Evolutionary conservation across 2,329 filamentous ascomycete genomes (phyloP).

Genomic region (Balansia obtecta): DNA sequence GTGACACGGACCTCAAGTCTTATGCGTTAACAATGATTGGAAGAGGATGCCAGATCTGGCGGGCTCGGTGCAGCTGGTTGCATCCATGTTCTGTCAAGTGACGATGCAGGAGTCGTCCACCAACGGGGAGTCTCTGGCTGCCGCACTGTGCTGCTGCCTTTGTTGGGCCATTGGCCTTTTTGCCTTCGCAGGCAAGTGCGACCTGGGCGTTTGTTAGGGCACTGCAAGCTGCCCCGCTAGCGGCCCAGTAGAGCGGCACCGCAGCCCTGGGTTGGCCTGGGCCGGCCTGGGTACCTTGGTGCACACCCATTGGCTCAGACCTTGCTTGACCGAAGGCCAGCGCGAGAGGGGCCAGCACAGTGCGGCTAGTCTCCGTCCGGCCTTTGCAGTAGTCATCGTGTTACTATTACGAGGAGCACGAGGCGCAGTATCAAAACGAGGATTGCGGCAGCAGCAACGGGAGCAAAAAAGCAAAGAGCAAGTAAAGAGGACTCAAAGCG

Average conservation of each 20-base stretch:
- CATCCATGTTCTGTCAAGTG: slow-evolving; percentile 1
- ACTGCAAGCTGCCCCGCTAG: background rate
- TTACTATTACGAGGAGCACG: too few species aligned
- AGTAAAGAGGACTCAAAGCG: too few species aligned
- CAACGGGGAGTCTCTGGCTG: background rate
- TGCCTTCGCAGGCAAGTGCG: too few species aligned
- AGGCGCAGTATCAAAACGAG: too few species aligned
- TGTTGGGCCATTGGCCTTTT: too few species aligned
- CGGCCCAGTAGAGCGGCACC: background rate
- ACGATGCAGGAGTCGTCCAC: slow-evolving; percentile 1
- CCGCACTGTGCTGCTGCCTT: background rate
- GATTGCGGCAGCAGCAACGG: too few species aligned
- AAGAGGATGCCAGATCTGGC: slow-evolving; percentile 2
- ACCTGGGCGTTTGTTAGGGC: too few species aligned
- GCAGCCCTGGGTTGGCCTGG: background rate
- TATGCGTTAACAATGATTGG: background rate
- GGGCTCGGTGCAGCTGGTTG: slow-evolving; percentile 1
- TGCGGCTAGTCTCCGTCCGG: too few species aligned
- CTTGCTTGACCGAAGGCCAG: too few species aligned
- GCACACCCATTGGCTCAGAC: background rate
- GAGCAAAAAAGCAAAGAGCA: too few species aligned
- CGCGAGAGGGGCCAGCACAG: too few species aligned
- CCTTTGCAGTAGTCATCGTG: too few species aligned
- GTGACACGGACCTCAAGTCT: background rate
- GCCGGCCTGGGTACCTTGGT: background rate